Conservation (phyloP, 495 filamentous ascomycete genomes). For the Aspergillus steynii region DNA sequence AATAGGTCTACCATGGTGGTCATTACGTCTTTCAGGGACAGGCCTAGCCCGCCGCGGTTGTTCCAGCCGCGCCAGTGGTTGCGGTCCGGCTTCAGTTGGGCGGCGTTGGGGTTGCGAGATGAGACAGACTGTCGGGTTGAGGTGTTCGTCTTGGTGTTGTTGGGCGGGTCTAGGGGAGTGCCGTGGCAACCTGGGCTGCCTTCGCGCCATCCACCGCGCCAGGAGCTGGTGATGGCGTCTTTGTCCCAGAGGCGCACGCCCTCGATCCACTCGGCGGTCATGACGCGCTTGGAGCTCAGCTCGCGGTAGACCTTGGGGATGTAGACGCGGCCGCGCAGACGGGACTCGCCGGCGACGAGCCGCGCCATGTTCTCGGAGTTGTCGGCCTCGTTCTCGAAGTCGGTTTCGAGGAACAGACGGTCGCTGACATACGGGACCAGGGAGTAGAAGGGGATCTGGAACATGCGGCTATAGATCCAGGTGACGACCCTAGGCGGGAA, state of each 20-base stretch:
- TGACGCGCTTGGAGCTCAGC: conserved; percentile 77
- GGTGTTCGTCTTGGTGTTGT: conserved; percentile 8
- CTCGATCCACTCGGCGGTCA: conserved; percentile 98
- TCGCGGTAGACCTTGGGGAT: conserved; percentile 83
- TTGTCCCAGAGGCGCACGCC: conserved; percentile 91
- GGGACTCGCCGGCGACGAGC: conserved; percentile 74
- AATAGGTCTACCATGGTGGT: conserved; percentile 94
- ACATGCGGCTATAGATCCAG: conserved; percentile 72
- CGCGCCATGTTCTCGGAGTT: conserved; percentile 83
- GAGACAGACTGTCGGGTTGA: conserved; percentile 27
- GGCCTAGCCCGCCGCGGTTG: conserved; percentile 74
- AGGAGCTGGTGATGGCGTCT: conserved; percentile 66
- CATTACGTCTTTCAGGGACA: conserved; percentile 85
- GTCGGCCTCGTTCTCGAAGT: conserved; percentile 86
- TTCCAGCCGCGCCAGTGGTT: conserved; percentile 72
- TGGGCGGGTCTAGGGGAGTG: conserved; percentile 56
- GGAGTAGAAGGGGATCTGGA: conserved; percentile 85
- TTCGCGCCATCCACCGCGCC: conserved; percentile 72
- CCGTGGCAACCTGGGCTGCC: conserved; percentile 79
- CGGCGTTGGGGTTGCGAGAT: conserved; percentile 42
- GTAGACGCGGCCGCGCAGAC: conserved; percentile 77
- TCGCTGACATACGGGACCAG: conserved; percentile 89
- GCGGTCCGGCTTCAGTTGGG: conserved; percentile 73
- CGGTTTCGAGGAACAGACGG: conserved; percentile 84
- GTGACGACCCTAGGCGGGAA: conserved; percentile 62